Percentiles rank a stretch among this genome's conserved stretches.
Evolutionary conservation across 768 basidiomycete genomes (phyloP).

Genomic region (Boletus fagicola): DNA sequence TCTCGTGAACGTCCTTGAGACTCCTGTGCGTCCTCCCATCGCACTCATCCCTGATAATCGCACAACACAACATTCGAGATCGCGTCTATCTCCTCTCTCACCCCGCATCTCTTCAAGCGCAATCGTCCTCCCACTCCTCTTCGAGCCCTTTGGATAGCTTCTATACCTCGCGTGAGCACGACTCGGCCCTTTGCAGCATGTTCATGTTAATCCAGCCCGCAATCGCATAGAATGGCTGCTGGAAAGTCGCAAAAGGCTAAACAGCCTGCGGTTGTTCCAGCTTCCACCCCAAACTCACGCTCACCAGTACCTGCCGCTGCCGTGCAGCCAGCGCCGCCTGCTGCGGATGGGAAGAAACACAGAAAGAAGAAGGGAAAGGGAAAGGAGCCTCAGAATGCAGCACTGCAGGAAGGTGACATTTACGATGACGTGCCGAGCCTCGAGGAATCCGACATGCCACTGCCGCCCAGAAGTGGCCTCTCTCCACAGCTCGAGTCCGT

Average conservation of each 20-base stretch:
- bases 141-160: constrained; percentile 1
- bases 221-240: constrained; percentile 28
- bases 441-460: constrained; percentile 19
- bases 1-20: constrained; percentile 16
- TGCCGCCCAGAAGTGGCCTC: constrained; percentile 34
- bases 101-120: not conserved
- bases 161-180: constrained; percentile 18
- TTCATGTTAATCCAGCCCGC: constrained; percentile 17
- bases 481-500: constrained; percentile 50
- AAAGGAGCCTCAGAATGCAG: constrained; percentile 20
- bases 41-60: constrained; percentile 22
- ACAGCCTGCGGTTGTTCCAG: constrained; percentile 11
- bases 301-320: constrained; percentile 7
- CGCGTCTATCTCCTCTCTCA: constrained; percentile 3
- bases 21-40: constrained; percentile 20
- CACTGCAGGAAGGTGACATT: constrained; percentile 15
- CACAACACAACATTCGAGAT: constrained; percentile 16
- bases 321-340: constrained; percentile 7
- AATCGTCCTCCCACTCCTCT: constrained; percentile 1
- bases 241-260: constrained; percentile 31
- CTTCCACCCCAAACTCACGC: constrained; percentile 8
- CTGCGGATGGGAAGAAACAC: constrained; percentile 36
- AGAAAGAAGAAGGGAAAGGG: constrained; percentile 49
- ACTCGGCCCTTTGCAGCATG: not conserved
- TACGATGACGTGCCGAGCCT: constrained; percentile 27